Conservation (phyloP, 352 stramenopile genomes). For the Peronospora belbahrii region DNA sequence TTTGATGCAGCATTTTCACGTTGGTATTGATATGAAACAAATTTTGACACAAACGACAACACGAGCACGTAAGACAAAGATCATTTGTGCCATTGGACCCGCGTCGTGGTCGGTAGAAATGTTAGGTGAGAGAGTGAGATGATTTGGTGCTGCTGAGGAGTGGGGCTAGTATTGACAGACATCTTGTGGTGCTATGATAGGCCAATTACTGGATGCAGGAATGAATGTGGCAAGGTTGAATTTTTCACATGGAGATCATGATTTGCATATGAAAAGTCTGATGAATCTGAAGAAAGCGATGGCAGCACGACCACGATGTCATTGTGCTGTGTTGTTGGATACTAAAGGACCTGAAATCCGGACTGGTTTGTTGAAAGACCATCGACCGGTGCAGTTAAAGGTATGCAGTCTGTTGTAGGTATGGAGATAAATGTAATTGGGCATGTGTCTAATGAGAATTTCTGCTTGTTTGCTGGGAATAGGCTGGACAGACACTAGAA, state of each 20-base stretch:
- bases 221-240: conserved; percentile 99
- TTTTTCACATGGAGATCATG: conserved; percentile 98
- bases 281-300: conserved; percentile 86
- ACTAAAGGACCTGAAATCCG: conserved; percentile 97
- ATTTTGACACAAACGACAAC: conserved; percentile 48
- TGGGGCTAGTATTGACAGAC: conserved; percentile 1
- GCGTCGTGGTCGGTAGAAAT: conserved; percentile 93
- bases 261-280: conserved; percentile 85
- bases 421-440: conserved; percentile 1
- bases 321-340: conserved; percentile 93
- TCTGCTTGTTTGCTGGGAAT: neutral
- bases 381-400: conserved; percentile 59
- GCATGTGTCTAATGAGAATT: neutral
- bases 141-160: neutral
- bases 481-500: conserved; percentile 71
- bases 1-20: conserved; percentile 46
- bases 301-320: conserved; percentile 50
- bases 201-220: conserved; percentile 73
- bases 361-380: conserved; percentile 75
- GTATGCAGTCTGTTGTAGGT: conserved; percentile 17
- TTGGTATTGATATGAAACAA: conserved; percentile 63
- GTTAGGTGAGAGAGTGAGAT: conserved; percentile 58
- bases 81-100: conserved; percentile 98
- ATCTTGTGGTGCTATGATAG: conserved; percentile 11
- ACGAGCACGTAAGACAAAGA: conserved; percentile 92